A percentile compares a stretch with the other conserved stretches of the same genome.
phyloP scores from a whole-genome alignment of 2,329 filamentous ascomycete species.

The Colletotrichum ledebouriae region DNA sequence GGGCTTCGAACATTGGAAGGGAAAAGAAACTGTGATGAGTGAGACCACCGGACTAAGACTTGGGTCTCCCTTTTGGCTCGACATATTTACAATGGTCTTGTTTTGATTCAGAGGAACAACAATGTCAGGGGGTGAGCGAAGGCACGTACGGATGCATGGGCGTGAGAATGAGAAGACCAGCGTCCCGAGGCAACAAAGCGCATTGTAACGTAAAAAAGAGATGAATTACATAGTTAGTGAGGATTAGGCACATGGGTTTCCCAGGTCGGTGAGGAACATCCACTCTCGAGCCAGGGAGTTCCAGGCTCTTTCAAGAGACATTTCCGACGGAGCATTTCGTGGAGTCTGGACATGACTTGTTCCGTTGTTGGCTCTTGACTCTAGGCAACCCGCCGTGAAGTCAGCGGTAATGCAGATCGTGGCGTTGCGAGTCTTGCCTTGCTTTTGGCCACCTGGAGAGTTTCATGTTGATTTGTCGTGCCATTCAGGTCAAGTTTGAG shows the following conservation, averaged over 20 bases:
- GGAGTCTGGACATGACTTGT: too few relatives aligned
- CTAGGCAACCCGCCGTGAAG: too few relatives aligned
- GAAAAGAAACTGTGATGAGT: slow-evolving; percentile 23
- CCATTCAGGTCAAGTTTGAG: slow-evolving; percentile 5
- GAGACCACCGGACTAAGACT: slow-evolving; percentile 1
- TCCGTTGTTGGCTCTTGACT: too few relatives aligned
- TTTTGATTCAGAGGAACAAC: slow-evolving; percentile 27
- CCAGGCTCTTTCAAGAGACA: slow-evolving; percentile 26
- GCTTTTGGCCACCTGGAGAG: neutral
- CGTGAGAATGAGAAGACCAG: slow-evolving; percentile 7
- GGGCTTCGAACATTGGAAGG: neutral
- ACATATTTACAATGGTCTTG: slow-evolving; percentile 23
- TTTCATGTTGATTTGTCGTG: slow-evolving; percentile 2
- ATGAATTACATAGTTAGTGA: slow-evolving; percentile 12
- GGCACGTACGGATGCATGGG: neutral
- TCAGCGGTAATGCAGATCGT: too few relatives aligned
- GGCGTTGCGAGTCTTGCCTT: too few relatives aligned
- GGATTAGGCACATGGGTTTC: slow-evolving; percentile 24
- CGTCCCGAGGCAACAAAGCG: slow-evolving; percentile 22
- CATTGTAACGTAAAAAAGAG: slow-evolving; percentile 28
- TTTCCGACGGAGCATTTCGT: neutral
- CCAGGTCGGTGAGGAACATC: slow-evolving; percentile 25
- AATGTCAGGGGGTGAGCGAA: neutral
- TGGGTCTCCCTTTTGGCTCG: slow-evolving; percentile 9
- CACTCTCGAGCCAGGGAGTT: slow-evolving; percentile 27